These are phyloP conservation scores for Zangia roseola DNA, from an alignment of 768 basidiomycete genomes.

Conservation along the genomic window DNA sequence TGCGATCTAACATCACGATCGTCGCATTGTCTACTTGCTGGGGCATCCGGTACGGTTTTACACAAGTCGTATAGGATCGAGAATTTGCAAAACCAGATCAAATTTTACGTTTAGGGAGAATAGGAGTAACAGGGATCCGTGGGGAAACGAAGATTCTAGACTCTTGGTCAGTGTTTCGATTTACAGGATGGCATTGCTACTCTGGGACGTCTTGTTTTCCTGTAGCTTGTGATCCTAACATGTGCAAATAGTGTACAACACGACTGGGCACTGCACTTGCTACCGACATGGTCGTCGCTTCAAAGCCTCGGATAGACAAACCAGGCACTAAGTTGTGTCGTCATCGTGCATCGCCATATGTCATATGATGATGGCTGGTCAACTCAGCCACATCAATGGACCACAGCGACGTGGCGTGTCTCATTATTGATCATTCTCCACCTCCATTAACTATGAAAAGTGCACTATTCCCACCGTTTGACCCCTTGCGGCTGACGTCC, in stretches of 20 bases:
- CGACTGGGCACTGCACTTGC: not conserved
- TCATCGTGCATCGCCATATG: conserved; percentile 8
- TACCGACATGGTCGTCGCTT: too few relatives aligned
- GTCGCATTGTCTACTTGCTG: conserved; percentile 49
- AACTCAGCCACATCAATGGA: conserved; percentile 7
- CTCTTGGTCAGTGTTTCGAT: conserved; percentile 1
- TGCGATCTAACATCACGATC: conserved; percentile 41
- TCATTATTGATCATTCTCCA: conserved; percentile 2
- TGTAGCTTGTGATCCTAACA: conserved; percentile 30
- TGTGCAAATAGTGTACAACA: conserved; percentile 18
- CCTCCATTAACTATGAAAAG: not conserved
- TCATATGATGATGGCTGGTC: conserved; percentile 4
- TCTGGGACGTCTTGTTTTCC: conserved; percentile 22
- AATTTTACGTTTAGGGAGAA: not conserved
- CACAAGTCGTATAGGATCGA: not conserved
- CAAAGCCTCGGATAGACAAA: not conserved
- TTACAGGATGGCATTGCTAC: conserved; percentile 6
- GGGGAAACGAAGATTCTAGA: not conserved
- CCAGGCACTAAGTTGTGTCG: conserved; percentile 18
- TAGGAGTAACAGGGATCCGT: not conserved
- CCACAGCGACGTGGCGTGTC: conserved; percentile 21
- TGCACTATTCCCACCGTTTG: not conserved
- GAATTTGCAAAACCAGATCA: conserved; percentile 1
- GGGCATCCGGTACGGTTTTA: conserved; percentile 36
- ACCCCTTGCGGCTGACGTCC: not conserved